Conservation (phyloP, 495 filamentous ascomycete species). For the Hypoxylon intermedium region DNA sequence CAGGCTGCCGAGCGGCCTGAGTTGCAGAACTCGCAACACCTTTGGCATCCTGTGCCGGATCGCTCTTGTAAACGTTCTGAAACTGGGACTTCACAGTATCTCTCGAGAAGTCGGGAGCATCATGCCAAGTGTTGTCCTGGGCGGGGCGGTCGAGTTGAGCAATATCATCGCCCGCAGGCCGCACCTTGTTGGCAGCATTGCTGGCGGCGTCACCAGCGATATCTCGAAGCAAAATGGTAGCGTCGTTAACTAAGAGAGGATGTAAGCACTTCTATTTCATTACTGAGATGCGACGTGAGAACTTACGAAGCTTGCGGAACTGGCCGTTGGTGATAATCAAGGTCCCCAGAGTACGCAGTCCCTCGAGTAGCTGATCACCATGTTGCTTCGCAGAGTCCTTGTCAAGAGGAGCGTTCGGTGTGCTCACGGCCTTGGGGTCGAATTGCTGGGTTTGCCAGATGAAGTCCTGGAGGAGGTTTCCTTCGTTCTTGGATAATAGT, state of each 20-base stretch:
- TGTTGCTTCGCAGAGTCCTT: constrained; percentile 81
- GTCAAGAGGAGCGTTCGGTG: constrained; percentile 70
- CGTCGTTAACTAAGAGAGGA: constrained; percentile 74
- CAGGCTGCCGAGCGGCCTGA: constrained; percentile 51
- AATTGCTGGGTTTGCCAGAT: constrained; percentile 90
- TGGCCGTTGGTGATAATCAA: constrained; percentile 95
- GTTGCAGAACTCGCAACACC: constrained; percentile 47
- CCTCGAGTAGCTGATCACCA: constrained; percentile 78
- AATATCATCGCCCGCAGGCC: constrained; percentile 80
- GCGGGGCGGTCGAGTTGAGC: constrained; percentile 81
- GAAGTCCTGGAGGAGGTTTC: constrained; percentile 93
- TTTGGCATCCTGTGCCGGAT: constrained; percentile 62
- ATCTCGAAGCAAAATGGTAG: constrained; percentile 80
- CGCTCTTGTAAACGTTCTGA: constrained; percentile 61
- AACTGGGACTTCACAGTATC: constrained; percentile 72
- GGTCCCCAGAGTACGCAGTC: constrained; percentile 86
- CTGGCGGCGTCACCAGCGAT: constrained; percentile 88
- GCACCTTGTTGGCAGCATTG: constrained; percentile 78
- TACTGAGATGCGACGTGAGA: background rate
- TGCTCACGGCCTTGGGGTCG: constrained; percentile 62
- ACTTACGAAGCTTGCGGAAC: constrained; percentile 90
- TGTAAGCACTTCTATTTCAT: constrained; percentile 38
- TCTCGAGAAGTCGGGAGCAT: constrained; percentile 78
- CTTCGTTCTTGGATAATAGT: constrained; percentile 93
- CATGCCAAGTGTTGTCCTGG: constrained; percentile 92